Evolutionary conservation across 2,329 filamentous ascomycete species (phyloP).

Genomic region (Cladosporium sp.): DNA sequence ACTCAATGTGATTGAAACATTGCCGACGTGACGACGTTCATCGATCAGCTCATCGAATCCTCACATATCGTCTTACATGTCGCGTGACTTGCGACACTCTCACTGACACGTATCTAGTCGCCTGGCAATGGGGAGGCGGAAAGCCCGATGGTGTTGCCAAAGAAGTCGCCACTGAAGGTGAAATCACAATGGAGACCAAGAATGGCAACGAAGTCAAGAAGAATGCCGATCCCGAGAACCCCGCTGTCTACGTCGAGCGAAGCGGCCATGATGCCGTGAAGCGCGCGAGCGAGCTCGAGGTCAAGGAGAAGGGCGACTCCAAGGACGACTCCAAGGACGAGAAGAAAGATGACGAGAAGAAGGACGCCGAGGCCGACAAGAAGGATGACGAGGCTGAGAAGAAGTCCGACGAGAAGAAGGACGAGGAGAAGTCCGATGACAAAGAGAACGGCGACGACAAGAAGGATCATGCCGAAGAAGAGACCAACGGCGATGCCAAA

Average conservation of each 20-base stretch:
- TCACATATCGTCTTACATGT: not conserved
- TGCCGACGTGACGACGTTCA: not conserved
- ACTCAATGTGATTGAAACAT: not conserved
- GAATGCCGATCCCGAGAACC: conserved; percentile 62
- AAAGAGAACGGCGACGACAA: conserved; percentile 25
- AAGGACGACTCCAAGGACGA: conserved; percentile 34
- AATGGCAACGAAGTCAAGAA: conserved; percentile 66
- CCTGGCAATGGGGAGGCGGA: conserved; percentile 62
- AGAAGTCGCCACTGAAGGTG: conserved; percentile 59
- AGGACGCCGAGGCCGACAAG: conserved; percentile 30
- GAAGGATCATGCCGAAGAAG: conserved; percentile 27
- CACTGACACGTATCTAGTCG: conserved; percentile 49
- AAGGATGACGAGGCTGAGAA: conserved; percentile 26
- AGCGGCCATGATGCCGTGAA: conserved; percentile 67
- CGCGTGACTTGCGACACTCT: not conserved
- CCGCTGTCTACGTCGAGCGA: conserved; percentile 61
- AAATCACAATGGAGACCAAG: conserved; percentile 62
- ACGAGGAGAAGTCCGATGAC: conserved; percentile 30
- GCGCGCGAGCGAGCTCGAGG: conserved; percentile 60
- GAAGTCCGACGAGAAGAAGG: conserved; percentile 30
- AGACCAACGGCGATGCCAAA: conserved; percentile 33
- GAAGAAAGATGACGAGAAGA: conserved; percentile 24
- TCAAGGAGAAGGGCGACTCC: conserved; percentile 52
- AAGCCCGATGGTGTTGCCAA: conserved; percentile 60
- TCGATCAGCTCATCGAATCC: not conserved